These are phyloP conservation scores for Pseudocercospora fuligena DNA, from an alignment of 2,329 filamentous ascomycete genomes.

Conservation along the genomic window DNA sequence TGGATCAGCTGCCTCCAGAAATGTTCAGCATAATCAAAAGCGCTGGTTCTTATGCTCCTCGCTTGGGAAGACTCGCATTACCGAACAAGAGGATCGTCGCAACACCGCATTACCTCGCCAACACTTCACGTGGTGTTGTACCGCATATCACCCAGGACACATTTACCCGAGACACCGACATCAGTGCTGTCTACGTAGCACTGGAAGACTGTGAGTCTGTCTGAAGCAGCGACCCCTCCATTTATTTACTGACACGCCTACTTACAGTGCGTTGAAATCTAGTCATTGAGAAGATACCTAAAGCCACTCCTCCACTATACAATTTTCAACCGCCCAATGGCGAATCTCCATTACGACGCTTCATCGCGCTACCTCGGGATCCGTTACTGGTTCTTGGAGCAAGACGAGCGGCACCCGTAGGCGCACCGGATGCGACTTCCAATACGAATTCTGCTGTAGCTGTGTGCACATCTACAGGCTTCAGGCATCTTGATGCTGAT, in stretches of 20 bases:
- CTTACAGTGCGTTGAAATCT: constrained; percentile 44
- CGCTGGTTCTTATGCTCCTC: constrained; percentile 49
- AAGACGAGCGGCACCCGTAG: constrained; percentile 76
- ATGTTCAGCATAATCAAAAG: constrained; percentile 54
- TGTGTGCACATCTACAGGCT: constrained; percentile 86
- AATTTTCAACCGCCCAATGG: constrained; percentile 49
- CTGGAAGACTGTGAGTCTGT: constrained; percentile 84
- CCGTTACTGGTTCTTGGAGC: constrained; percentile 74
- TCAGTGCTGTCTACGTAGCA: constrained; percentile 76
- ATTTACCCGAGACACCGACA: constrained; percentile 65
- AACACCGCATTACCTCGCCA: constrained; percentile 81
- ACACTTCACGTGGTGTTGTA: constrained; percentile 80
- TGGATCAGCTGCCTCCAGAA: constrained; percentile 36
- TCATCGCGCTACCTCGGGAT: constrained; percentile 72
- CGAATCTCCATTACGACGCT: constrained; percentile 70
- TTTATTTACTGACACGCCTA: constrained; percentile 44
- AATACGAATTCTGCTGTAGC: constrained; percentile 68
- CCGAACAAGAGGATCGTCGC: constrained; percentile 68
- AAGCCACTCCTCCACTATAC: constrained; percentile 58
- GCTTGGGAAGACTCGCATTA: constrained; percentile 70
- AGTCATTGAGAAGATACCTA: constrained; percentile 67
- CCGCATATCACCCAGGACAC: constrained; percentile 91
- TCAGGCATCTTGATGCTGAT: constrained; percentile 69
- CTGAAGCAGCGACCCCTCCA: constrained; percentile 14
- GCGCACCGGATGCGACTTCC: constrained; percentile 62